Evolutionary conservation across 192 early-diverging fungal species (phyloP).

Genomic region (Umbelopsis sp.): DNA sequence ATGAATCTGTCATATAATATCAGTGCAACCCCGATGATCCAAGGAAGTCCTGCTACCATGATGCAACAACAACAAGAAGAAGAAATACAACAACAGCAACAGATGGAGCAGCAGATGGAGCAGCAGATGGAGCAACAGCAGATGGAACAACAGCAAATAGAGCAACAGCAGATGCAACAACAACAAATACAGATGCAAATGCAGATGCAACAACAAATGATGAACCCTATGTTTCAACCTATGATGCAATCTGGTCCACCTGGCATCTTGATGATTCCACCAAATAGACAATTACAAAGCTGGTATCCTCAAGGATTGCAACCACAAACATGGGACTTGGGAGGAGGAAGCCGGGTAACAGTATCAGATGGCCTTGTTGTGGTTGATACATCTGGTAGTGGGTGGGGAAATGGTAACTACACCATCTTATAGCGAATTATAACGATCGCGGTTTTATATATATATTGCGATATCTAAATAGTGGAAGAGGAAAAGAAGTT

Average conservation of each 20-base stretch:
- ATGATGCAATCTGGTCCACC: constrained; percentile 3
- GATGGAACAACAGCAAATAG: constrained; percentile 6
- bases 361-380: background rate
- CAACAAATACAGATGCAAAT: constrained; percentile 15
- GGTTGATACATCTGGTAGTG: background rate
- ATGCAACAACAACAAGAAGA: constrained; percentile 2
- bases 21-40: background rate
- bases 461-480: background rate
- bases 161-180: no score
- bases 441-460: background rate
- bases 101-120: constrained; percentile 11
- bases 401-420: background rate
- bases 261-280: constrained; percentile 7
- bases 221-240: background rate
- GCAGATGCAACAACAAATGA: constrained; percentile 12
- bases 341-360: constrained; percentile 1
- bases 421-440: constrained; percentile 3
- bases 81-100: constrained; percentile 7
- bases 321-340: constrained; percentile 10
- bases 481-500: background rate
- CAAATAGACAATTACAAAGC: background rate
- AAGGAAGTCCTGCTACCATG: background rate
- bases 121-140: constrained; percentile 12
- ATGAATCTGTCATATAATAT: background rate
- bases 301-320: background rate